Conservation (phyloP, 2,329 filamentous ascomycete species). For the Microdochium paspali region DNA sequence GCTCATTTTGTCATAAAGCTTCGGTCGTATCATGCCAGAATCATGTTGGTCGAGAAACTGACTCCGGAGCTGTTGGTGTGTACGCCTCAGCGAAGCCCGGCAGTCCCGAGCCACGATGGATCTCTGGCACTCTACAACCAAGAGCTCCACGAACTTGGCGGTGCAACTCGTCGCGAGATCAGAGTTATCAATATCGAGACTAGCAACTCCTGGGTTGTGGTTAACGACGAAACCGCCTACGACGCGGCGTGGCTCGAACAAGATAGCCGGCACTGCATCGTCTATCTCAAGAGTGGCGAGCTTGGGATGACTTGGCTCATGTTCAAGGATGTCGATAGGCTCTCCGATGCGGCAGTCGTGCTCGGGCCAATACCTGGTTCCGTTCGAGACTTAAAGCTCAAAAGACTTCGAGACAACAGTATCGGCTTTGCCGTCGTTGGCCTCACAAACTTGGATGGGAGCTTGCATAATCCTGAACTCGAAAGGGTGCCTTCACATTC, state of each 20-base stretch:
- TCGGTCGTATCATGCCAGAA: not conserved
- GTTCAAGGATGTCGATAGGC: slow-evolving; percentile 13
- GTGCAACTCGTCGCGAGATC: slow-evolving; percentile 19
- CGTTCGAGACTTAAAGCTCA: slow-evolving; percentile 22
- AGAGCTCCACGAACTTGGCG: slow-evolving; percentile 21
- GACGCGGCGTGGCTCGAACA: slow-evolving; percentile 26
- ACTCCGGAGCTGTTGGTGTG: slow-evolving; percentile 22
- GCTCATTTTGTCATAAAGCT: not conserved
- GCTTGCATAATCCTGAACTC: slow-evolving; percentile 20
- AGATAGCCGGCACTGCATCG: slow-evolving; percentile 14
- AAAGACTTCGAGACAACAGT: slow-evolving; percentile 19
- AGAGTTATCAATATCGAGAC: slow-evolving; percentile 22
- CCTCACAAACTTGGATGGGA: slow-evolving; percentile 17
- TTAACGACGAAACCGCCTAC: slow-evolving; percentile 16
- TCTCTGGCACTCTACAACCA: slow-evolving; percentile 30
- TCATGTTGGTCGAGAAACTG: slow-evolving; percentile 15
- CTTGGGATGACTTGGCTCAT: slow-evolving; percentile 21
- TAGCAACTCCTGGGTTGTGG: slow-evolving; percentile 14
- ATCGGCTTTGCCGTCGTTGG: slow-evolving; percentile 26
- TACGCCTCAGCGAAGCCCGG: slow-evolving; percentile 18
- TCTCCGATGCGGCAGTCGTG: slow-evolving; percentile 12
- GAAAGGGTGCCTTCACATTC: slow-evolving; percentile 12
- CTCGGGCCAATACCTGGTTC: slow-evolving; percentile 21
- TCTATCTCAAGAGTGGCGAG: slow-evolving; percentile 19
- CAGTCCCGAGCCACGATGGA: slow-evolving; percentile 29